phyloP scores from a whole-genome alignment of 1,139 yeast species.

The Lodderomyces parapsilosis region DNA sequence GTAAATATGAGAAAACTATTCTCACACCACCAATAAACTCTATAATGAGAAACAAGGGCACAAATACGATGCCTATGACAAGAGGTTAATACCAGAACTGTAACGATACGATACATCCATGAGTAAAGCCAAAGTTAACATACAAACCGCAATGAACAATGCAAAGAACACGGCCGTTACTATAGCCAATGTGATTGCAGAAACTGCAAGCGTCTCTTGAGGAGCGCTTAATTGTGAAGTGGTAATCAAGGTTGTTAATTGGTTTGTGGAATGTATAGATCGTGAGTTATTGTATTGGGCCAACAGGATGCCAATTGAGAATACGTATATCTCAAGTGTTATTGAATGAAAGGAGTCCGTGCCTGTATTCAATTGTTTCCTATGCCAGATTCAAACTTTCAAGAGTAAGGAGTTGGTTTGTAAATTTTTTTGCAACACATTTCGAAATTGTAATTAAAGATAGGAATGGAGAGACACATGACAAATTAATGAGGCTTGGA shows the following conservation, averaged over 20 bases:
- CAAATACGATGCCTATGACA: conserved; percentile 11
- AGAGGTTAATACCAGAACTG: conserved; percentile 1
- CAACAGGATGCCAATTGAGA: background rate
- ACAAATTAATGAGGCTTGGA: too few relatives aligned
- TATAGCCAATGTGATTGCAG: conserved; percentile 17
- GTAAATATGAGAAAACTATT: conserved; percentile 9
- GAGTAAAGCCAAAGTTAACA: conserved; percentile 8
- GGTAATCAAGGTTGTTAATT: background rate
- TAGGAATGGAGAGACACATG: background rate
- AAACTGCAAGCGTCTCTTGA: conserved; percentile 20
- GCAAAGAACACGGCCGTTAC: conserved; percentile 12
- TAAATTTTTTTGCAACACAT: conserved; percentile 2
- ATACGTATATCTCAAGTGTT: background rate
- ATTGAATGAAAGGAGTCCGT: too few relatives aligned
- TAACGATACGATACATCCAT: background rate
- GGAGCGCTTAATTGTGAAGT: background rate
- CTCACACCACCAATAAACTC: conserved; percentile 13
- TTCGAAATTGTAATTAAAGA: background rate
- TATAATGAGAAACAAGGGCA: conserved; percentile 13
- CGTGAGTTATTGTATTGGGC: background rate
- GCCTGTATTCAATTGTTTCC: too few relatives aligned
- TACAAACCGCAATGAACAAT: conserved; percentile 17
- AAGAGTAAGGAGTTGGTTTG: background rate
- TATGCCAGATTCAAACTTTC: too few relatives aligned
- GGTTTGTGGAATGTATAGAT: background rate